Evolutionary conservation across 23 red algal species (phyloP), one percentile per base, ranked within the genome.

Genomic region (Gracilaria vermiculophylla): DNA sequence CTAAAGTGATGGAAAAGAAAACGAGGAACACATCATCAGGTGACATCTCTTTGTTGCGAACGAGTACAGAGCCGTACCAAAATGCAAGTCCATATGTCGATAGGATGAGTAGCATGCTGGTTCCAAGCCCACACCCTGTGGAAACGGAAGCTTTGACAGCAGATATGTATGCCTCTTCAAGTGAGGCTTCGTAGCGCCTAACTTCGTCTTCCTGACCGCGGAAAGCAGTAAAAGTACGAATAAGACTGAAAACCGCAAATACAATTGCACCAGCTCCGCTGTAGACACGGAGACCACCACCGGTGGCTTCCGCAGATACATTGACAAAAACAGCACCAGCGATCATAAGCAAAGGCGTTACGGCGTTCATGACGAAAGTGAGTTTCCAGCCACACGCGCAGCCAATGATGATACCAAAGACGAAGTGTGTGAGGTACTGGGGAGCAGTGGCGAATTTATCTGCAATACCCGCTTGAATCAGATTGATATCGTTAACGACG

Each of bases 141-240:
- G 74, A 23, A 41, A 81, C 10, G 19, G 80, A 67, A 54, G 78
- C 54, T 20, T 64, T 74, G 14, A 61, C 23, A 31, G 77, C 91
- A n/a, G 80, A 71, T n/a, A 28, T 43, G 35, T 69, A 86, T 5
- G 82, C 62, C 20, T 44, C 82, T 10, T 23, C 25, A 14, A 94
- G 55, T 1, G 44, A 9, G n/a, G 65, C 65, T 16, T 74, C 62
- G 64, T 94, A 94, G 24, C 91, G 81, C 23, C 40, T 36, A 20
- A 77, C 75, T 39, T 96, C 94, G 34, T 85, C 61, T 35, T 90
- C 77, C 43, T 96, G 87, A 0, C 62, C 87, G 28, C 66, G 56
- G 64, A 92, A 96, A 35, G 94, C 61, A 35, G 75, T 85, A 34
- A 87, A 78, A 4, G 94, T 96, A 35, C 87, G 87, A 14, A 96